Percentiles rank a stretch among this genome's conserved stretches.
Evolutionary conservation across 2,329 filamentous ascomycete species (phyloP).

Genomic region (Lachnellula willkommii): DNA sequence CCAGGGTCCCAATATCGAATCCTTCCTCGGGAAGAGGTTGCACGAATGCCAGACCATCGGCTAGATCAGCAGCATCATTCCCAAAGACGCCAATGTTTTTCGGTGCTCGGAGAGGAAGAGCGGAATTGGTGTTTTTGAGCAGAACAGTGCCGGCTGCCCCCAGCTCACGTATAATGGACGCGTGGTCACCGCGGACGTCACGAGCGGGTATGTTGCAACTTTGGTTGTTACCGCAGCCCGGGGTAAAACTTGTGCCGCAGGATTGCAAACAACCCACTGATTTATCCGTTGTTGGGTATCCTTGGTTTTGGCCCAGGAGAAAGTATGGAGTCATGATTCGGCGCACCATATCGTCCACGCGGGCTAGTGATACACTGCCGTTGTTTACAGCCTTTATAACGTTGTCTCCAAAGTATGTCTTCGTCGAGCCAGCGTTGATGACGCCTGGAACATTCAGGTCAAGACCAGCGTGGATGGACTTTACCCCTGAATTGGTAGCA

Average conservation of each 20-base stretch:
- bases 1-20: conserved; percentile 15
- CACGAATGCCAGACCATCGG: conserved; percentile 50
- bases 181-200: conserved; percentile 45
- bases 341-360: conserved; percentile 61
- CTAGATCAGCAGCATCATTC: conserved; percentile 48
- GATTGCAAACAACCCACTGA: conserved; percentile 44
- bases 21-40: not conserved
- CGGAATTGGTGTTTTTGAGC: conserved; percentile 60
- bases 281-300: conserved; percentile 37
- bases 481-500: conserved; percentile 40
- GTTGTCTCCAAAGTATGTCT: conserved; percentile 19
- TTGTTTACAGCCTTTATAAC: conserved; percentile 51
- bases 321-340: conserved; percentile 54
- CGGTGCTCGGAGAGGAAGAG: conserved; percentile 43
- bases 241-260: not conserved
- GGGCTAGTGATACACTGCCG: conserved; percentile 58
- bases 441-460: conserved; percentile 42
- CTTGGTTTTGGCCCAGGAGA: conserved; percentile 43
- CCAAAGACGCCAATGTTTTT: conserved; percentile 53
- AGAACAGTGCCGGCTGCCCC: conserved; percentile 57
- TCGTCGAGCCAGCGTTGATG: not conserved
- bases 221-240: not conserved
- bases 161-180: conserved; percentile 34
- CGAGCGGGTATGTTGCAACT: conserved; percentile 11
- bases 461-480: conserved; percentile 38